A percentile compares a stretch with the other conserved stretches of the same genome.
Conservation (phyloP, 805 yeast genomes). For the Nakazawaea laoshanensis region DNA sequence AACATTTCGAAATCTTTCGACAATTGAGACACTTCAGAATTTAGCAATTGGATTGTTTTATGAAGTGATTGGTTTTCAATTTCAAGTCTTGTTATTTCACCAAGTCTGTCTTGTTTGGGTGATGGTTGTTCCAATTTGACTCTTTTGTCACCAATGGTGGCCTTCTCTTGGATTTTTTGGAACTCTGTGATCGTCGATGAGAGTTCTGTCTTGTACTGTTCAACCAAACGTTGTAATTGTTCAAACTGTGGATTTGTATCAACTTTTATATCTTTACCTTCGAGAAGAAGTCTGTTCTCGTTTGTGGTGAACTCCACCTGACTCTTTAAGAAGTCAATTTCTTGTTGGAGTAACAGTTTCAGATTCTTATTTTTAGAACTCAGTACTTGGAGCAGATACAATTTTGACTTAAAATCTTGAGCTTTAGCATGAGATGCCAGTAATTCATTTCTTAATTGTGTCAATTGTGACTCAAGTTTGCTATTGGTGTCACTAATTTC, state of each 20-base stretch:
- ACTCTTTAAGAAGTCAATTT: conserved; percentile 1
- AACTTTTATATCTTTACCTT: neutral
- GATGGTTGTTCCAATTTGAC: no score
- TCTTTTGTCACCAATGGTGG: no score
- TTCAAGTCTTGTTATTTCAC: no score
- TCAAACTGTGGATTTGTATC: no score
- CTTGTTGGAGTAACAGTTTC: conserved; percentile 5
- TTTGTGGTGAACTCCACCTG: conserved; percentile 3
- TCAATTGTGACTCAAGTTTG: neutral
- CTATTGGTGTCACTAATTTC: neutral
- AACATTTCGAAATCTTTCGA: no score
- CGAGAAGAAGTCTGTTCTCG: conserved; percentile 3
- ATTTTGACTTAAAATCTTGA: neutral
- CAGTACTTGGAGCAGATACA: neutral
- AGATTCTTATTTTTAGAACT: neutral
- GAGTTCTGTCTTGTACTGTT: neutral
- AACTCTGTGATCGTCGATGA: no score
- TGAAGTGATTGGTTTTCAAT: no score
- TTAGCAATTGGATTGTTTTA: no score
- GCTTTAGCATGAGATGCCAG: neutral
- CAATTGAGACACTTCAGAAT: no score
- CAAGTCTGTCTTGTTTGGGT: no score
- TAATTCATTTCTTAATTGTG: conserved; percentile 15
- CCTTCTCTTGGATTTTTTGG: no score
- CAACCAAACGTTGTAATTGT: no score